These are phyloP conservation scores for Terfezia boudieri DNA, from an alignment of 495 filamentous ascomycete genomes.

Conservation along the genomic window DNA sequence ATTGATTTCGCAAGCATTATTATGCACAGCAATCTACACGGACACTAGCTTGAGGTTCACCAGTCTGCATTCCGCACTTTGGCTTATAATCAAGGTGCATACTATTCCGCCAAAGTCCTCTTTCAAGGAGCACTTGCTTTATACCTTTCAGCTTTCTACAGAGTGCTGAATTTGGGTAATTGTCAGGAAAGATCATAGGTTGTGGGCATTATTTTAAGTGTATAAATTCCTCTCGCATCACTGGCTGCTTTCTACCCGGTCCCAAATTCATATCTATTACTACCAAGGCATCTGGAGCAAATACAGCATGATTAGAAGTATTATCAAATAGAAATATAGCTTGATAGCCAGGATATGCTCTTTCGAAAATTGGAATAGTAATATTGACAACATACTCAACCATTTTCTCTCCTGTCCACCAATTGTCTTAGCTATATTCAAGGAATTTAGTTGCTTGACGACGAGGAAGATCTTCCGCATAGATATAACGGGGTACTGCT, in stretches of 20 bases:
- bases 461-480: not conserved
- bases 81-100: no score
- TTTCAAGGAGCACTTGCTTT: slow-evolving; percentile 1
- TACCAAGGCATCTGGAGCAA: slow-evolving; percentile 1
- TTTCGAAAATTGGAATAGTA: not conserved
- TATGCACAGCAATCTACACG: slow-evolving; percentile 1
- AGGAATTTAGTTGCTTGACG: not conserved
- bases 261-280: slow-evolving; percentile 1
- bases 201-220: not conserved
- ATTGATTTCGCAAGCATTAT: not conserved
- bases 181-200: not conserved
- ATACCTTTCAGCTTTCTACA: slow-evolving; percentile 2
- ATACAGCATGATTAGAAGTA: not conserved
- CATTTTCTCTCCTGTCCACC: not conserved
- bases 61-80: no score
- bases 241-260: not conserved
- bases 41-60: no score
- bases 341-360: not conserved
- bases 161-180: not conserved
- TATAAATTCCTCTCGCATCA: slow-evolving; percentile 1
- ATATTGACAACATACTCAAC: not conserved
- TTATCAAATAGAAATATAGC: slow-evolving; percentile 3
- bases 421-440: not conserved
- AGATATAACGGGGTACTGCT: slow-evolving; percentile 1
- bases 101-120: not conserved